These are phyloP conservation scores for Hygrocybe punicea DNA, from an alignment of 768 basidiomycete species.

Conservation along the genomic window DNA sequence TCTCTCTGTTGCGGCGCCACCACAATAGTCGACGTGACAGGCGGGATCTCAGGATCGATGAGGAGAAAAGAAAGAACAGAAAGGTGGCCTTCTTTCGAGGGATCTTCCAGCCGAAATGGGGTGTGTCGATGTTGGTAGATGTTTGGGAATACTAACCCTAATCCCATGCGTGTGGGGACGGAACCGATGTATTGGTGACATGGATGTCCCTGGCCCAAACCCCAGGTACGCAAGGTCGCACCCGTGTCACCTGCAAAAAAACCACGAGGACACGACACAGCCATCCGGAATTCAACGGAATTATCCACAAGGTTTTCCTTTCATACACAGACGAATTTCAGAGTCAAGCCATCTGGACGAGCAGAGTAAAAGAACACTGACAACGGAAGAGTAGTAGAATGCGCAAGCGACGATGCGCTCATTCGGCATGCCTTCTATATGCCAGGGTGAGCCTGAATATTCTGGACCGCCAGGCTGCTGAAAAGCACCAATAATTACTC, in stretches of 20 bases:
- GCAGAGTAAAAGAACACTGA: slow-evolving; percentile 23
- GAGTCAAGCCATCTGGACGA: not conserved
- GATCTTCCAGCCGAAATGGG: slow-evolving; percentile 40
- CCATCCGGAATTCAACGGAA: slow-evolving; percentile 48
- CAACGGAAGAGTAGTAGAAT: slow-evolving; percentile 40
- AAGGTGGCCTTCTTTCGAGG: slow-evolving; percentile 40
- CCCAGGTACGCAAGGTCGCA: slow-evolving; percentile 50
- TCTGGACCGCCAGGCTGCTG: slow-evolving; percentile 33
- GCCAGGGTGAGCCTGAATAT: slow-evolving; percentile 42
- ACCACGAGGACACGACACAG: slow-evolving; percentile 45
- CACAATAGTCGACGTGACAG: slow-evolving; percentile 40
- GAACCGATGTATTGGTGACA: slow-evolving; percentile 49
- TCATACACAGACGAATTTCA: not conserved
- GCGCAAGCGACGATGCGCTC: slow-evolving; percentile 50
- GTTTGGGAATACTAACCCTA: slow-evolving; percentile 52
- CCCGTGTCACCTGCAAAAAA: slow-evolving; percentile 46
- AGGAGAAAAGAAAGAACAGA: slow-evolving; percentile 46
- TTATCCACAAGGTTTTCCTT: slow-evolving; percentile 45
- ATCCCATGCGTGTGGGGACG: slow-evolving; percentile 32
- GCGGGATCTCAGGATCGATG: slow-evolving; percentile 44
- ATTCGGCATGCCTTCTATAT: slow-evolving; percentile 52
- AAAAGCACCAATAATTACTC: slow-evolving; percentile 4
- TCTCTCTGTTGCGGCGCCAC: slow-evolving; percentile 51
- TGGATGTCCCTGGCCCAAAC: slow-evolving; percentile 43
- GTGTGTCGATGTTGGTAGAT: slow-evolving; percentile 50